These are phyloP conservation scores for Colletotrichum salicis DNA, from an alignment of 2,329 filamentous ascomycete genomes.

Conservation along the genomic window DNA sequence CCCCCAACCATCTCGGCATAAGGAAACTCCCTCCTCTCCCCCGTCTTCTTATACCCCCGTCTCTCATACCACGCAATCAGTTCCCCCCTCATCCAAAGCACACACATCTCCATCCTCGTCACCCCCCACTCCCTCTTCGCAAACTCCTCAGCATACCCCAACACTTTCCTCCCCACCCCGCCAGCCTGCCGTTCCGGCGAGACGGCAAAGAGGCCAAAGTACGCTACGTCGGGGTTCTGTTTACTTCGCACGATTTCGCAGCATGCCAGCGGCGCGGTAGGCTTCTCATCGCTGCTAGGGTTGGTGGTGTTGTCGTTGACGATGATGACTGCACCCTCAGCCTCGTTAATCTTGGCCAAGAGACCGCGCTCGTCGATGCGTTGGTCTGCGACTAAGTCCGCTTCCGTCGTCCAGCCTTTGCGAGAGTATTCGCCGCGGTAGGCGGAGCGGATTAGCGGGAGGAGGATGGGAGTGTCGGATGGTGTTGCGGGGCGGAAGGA, in stretches of 20 bases:
- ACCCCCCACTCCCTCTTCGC: constrained; percentile 47
- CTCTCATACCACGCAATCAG: constrained; percentile 58
- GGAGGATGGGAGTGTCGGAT: constrained; percentile 45
- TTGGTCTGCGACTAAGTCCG: constrained; percentile 54
- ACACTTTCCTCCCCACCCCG: constrained; percentile 54
- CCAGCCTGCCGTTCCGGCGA: constrained; percentile 53
- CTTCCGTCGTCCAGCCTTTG: constrained; percentile 59
- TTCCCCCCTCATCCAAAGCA: constrained; percentile 55
- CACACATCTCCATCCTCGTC: constrained; percentile 53
- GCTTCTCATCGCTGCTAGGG: neutral
- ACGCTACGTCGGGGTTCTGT: constrained; percentile 30
- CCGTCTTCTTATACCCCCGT: constrained; percentile 53
- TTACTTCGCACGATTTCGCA: constrained; percentile 52
- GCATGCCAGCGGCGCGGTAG: constrained; percentile 50
- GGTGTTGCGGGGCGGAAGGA: constrained; percentile 49
- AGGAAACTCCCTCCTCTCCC: constrained; percentile 54
- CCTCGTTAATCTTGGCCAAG: constrained; percentile 51
- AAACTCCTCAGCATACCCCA: constrained; percentile 53
- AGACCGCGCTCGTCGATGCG: constrained; percentile 54
- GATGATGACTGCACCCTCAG: constrained; percentile 50
- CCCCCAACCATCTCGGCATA: constrained; percentile 50
- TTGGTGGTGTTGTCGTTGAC: constrained; percentile 41
- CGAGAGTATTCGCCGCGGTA: constrained; percentile 55
- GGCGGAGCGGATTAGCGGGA: constrained; percentile 53
- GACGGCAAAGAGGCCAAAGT: constrained; percentile 62